Percentiles rank a stretch among this genome's conserved stretches.
Evolutionary conservation across 2,329 filamentous ascomycete genomes (phyloP).

Genomic region (Colletotrichum shisoi): DNA sequence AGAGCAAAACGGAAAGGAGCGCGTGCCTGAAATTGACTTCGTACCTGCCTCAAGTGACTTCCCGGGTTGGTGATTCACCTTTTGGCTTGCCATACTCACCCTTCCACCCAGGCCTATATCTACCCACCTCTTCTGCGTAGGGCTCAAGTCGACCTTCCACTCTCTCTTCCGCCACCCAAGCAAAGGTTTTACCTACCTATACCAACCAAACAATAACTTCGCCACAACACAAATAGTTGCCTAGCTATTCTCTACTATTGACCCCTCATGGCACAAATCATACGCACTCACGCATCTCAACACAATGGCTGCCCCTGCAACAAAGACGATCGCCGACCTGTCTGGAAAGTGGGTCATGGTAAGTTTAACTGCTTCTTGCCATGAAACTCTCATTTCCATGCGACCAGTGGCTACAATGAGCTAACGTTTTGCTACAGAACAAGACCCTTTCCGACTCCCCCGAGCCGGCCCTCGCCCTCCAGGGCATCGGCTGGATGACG

Average conservation of each 20-base stretch:
- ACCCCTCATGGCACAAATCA: neutral
- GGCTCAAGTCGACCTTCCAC: neutral
- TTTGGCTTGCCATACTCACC: slow-evolving; percentile 14
- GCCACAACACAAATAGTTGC: neutral
- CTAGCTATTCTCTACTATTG: neutral
- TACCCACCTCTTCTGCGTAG: slow-evolving; percentile 8
- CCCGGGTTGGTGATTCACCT: slow-evolving; percentile 22
- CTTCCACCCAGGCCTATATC: slow-evolving; percentile 9
- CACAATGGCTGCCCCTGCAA: slow-evolving; percentile 74
- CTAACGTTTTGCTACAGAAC: slow-evolving; percentile 64
- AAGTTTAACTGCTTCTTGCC: slow-evolving; percentile 45
- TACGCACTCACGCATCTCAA: slow-evolving; percentile 3
- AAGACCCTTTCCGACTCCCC: slow-evolving; percentile 73
- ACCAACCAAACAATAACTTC: neutral
- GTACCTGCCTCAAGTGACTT: slow-evolving; percentile 17
- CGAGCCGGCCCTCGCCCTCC: slow-evolving; percentile 74
- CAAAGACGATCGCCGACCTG: slow-evolving; percentile 72
- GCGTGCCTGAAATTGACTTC: slow-evolving; percentile 13
- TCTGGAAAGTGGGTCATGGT: slow-evolving; percentile 76
- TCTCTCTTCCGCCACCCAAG: neutral
- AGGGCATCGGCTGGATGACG: slow-evolving; percentile 74
- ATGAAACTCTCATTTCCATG: slow-evolving; percentile 19
- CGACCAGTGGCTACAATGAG: neutral
- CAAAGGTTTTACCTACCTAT: neutral
- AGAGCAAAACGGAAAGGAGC: neutral